phyloP scores from a whole-genome alignment of 2,329 filamentous ascomycete genomes.

The Cladophialophora psammophila region DNA sequence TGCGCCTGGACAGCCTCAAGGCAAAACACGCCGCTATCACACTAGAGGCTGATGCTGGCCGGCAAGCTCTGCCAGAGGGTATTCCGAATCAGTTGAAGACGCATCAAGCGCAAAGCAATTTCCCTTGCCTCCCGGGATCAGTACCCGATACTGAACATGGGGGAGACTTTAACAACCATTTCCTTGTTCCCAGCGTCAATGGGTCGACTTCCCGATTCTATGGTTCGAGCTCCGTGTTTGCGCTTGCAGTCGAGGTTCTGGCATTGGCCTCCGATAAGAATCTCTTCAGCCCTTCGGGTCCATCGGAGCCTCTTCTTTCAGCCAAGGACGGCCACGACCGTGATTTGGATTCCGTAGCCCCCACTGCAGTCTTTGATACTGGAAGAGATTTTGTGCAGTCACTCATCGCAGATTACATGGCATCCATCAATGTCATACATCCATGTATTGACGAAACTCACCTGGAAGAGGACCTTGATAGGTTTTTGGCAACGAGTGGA shows the following conservation, averaged over 20 bases:
- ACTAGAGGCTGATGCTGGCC: conserved; percentile 3
- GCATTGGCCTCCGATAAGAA: conserved; percentile 15
- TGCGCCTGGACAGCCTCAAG: conserved; percentile 15
- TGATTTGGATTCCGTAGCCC: conserved; percentile 18
- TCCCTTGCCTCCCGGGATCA: neutral
- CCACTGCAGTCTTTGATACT: conserved; percentile 16
- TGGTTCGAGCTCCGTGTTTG: conserved; percentile 21
- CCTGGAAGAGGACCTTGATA: conserved; percentile 6
- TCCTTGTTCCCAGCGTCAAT: conserved; percentile 14
- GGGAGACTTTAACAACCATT: conserved; percentile 19
- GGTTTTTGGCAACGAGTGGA: conserved; percentile 8
- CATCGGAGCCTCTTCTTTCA: conserved; percentile 9
- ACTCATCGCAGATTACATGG: conserved; percentile 8
- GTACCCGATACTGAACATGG: neutral
- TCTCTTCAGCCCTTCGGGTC: conserved; percentile 6
- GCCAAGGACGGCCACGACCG: conserved; percentile 13
- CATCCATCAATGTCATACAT: conserved; percentile 10
- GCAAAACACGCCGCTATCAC: conserved; percentile 9
- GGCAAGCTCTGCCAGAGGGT: neutral
- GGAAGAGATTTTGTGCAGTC: conserved; percentile 9
- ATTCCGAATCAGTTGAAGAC: neutral
- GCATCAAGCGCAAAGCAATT: neutral
- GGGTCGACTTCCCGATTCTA: conserved; percentile 16
- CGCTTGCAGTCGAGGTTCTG: conserved; percentile 13
- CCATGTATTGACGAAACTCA: neutral